Evolutionary conservation across 164 flowering plant species (phyloP).

Genomic region (Paratinospora sagittata): DNA sequence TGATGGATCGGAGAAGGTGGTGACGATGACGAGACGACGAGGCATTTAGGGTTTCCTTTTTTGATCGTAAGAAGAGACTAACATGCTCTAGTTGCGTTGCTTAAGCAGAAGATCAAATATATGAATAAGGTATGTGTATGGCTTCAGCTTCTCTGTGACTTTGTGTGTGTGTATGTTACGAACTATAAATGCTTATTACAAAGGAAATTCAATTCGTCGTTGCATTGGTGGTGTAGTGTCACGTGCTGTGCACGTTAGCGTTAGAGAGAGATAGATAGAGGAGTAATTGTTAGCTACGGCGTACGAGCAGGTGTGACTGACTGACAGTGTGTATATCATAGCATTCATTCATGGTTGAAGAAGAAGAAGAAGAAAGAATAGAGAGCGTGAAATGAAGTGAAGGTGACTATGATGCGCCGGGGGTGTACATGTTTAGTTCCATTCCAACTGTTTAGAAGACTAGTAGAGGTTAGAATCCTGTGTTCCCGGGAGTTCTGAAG

Average conservation of each 20-base stretch:
- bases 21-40: neutral
- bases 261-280: neutral
- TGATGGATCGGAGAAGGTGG: neutral
- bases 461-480: no score
- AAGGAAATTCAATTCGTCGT: neutral
- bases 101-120: no score
- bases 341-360: neutral
- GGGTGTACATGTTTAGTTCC: neutral
- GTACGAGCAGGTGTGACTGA: neutral
- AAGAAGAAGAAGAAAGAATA: neutral
- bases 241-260: slow-evolving; percentile 2
- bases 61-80: neutral
- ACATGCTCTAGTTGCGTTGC: no score
- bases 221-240: neutral
- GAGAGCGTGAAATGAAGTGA: no score
- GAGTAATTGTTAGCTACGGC: neutral
- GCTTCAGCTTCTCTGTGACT: no score
- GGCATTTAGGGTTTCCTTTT: neutral
- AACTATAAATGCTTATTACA: neutral
- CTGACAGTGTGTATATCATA: no score
- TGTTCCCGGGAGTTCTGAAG: no score
- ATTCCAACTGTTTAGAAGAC: no score
- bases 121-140: no score
- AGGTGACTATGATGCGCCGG: neutral
- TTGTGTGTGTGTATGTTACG: no score